phyloP scores from a whole-genome alignment of 768 basidiomycete species.

The Tephrocybe sp. region DNA sequence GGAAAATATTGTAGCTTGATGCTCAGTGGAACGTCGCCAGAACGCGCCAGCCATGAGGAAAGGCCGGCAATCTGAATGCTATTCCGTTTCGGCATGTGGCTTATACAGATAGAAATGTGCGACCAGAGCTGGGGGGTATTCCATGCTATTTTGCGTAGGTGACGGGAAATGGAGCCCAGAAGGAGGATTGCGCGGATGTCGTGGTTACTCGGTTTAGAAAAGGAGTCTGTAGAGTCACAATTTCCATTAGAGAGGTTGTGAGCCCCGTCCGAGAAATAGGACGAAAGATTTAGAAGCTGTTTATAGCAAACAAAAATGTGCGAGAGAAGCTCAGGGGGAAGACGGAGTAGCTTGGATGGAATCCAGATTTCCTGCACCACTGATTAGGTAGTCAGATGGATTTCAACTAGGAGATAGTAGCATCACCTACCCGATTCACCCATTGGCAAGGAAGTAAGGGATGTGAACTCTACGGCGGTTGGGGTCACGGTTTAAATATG shows the following conservation, averaged over 20 bases:
- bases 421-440: background rate
- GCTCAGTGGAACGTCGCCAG: constrained; percentile 1
- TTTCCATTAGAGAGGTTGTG: background rate
- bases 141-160: constrained; percentile 7
- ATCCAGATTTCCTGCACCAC: background rate
- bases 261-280: background rate
- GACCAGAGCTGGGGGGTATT: constrained; percentile 13
- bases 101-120: background rate
- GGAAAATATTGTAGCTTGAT: constrained; percentile 2
- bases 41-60: constrained; percentile 9
- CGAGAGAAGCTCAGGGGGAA: constrained; percentile 15
- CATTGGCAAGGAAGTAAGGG: no score
- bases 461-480: no score
- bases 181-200: background rate
- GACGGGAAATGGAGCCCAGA: constrained; percentile 10
- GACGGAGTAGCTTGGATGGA: background rate
- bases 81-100: background rate
- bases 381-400: background rate
- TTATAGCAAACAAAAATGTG: constrained; percentile 9
- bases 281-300: background rate
- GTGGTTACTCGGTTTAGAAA: background rate
- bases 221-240: background rate
- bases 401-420: background rate
- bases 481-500: no score
- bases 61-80: constrained; percentile 1